phyloP scores from a whole-genome alignment of 352 stramenopile species.

The Albugo candida region DNA sequence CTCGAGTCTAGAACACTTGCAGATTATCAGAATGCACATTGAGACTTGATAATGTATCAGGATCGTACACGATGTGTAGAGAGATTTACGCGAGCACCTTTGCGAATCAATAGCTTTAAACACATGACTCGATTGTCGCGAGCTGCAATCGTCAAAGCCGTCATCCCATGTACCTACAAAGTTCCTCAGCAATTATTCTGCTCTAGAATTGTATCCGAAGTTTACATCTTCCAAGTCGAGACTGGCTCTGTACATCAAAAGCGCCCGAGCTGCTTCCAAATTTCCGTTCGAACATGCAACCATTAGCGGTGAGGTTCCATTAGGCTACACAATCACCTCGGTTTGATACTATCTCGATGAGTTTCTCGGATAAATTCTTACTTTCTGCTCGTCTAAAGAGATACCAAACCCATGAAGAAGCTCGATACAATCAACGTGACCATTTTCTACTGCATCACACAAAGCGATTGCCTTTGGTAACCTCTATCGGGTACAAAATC shows the following conservation, averaged over 20 bases:
- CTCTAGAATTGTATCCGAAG: neutral
- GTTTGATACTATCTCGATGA: slow-evolving; percentile 2
- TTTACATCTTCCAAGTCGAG: slow-evolving; percentile 68
- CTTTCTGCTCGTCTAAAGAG: slow-evolving; percentile 70
- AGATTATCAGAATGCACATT: no score
- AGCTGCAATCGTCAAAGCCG: slow-evolving; percentile 60
- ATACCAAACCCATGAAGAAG: slow-evolving; percentile 61
- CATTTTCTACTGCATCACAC: slow-evolving; percentile 63
- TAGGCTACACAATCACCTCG: slow-evolving; percentile 22
- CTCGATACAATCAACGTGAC: slow-evolving; percentile 68
- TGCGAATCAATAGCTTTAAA: slow-evolving; percentile 53
- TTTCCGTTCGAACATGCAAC: slow-evolving; percentile 74
- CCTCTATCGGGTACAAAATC: slow-evolving; percentile 14
- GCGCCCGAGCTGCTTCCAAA: slow-evolving; percentile 49
- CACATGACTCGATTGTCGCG: slow-evolving; percentile 43
- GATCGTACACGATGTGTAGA: slow-evolving; percentile 54
- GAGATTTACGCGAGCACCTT: slow-evolving; percentile 61
- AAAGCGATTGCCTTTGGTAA: slow-evolving; percentile 58
- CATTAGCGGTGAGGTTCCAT: slow-evolving; percentile 61
- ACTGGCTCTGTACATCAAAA: slow-evolving; percentile 72
- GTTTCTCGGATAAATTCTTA: slow-evolving; percentile 4
- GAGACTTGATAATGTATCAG: no score
- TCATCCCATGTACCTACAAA: slow-evolving; percentile 54
- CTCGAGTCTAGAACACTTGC: slow-evolving; percentile 28
- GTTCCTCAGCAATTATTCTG: neutral